Conservation (phyloP, 345 rosid genomes). For the Mercurialis annua region DNA sequence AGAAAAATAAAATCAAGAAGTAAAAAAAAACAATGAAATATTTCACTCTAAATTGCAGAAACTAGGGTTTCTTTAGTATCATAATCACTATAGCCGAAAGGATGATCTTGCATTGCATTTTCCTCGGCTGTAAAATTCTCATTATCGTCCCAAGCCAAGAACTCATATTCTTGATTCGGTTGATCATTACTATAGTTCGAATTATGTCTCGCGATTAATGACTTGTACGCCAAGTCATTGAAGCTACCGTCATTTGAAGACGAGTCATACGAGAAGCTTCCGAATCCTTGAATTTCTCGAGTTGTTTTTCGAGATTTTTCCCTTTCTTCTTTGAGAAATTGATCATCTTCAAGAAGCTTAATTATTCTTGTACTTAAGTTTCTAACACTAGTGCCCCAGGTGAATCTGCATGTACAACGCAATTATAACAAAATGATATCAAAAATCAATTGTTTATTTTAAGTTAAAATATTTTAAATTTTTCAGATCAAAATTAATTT, state of each 20-base stretch:
- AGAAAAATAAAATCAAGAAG: not conserved
- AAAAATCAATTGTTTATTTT: too few relatives aligned
- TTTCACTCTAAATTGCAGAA: conserved; percentile 9
- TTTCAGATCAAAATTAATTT: not conserved
- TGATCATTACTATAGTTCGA: conserved; percentile 16
- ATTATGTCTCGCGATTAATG: conserved; percentile 29
- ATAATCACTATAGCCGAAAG: conserved; percentile 28
- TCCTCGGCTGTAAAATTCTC: not conserved
- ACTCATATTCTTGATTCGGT: conserved; percentile 9
- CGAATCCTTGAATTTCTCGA: conserved; percentile 61
- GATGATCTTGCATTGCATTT: conserved; percentile 31
- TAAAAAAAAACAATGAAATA: not conserved
- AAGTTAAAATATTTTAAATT: too few relatives aligned
- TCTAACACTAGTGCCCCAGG: conserved; percentile 58
- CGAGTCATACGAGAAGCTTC: conserved; percentile 45
- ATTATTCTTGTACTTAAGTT: conserved; percentile 41
- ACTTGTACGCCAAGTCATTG: not conserved
- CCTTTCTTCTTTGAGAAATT: conserved; percentile 48
- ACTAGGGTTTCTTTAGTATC: conserved; percentile 32
- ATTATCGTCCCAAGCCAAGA: conserved; percentile 1
- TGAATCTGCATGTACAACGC: conserved; percentile 40
- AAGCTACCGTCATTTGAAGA: conserved; percentile 20
- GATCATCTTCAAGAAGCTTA: conserved; percentile 46
- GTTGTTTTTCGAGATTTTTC: conserved; percentile 44
- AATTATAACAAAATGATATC: too few relatives aligned